A percentile compares a stretch with the other conserved stretches of the same genome.
Conservation (phyloP, 495 filamentous ascomycete species). For the Xylaria nigripes region DNA sequence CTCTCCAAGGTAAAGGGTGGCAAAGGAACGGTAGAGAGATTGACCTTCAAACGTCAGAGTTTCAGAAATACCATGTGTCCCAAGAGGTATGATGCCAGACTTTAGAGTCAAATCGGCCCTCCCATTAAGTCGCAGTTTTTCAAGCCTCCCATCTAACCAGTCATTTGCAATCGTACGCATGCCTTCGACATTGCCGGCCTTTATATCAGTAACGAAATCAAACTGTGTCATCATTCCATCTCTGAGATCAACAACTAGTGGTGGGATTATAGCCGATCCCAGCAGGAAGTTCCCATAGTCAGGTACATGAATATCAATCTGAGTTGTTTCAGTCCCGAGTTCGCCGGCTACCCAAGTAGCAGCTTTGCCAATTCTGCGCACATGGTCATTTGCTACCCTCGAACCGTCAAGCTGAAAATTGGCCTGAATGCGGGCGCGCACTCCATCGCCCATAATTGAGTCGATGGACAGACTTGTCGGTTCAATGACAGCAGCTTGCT, state of each 20-base stretch:
- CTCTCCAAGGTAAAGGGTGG: constrained; percentile 42
- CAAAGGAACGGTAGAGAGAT: constrained; percentile 51
- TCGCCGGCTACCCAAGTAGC: constrained; percentile 75
- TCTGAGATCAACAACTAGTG: constrained; percentile 61
- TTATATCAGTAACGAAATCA: constrained; percentile 68
- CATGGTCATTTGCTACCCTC: constrained; percentile 57
- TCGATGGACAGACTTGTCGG: constrained; percentile 76
- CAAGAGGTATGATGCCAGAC: constrained; percentile 68
- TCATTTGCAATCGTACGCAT: constrained; percentile 77
- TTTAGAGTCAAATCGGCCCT: constrained; percentile 61
- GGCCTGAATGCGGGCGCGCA: constrained; percentile 69
- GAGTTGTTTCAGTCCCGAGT: constrained; percentile 59
- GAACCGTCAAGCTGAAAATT: constrained; percentile 70
- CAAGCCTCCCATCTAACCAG: constrained; percentile 73
- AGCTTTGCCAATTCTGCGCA: constrained; percentile 65
- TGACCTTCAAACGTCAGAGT: constrained; percentile 73
- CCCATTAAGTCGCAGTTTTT: constrained; percentile 57
- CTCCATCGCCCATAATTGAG: constrained; percentile 66
- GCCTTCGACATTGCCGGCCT: constrained; percentile 66
- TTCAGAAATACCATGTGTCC: constrained; percentile 62
- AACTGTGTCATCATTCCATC: constrained; percentile 68
- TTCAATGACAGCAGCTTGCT: constrained; percentile 71
- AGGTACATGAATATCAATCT: constrained; percentile 71
- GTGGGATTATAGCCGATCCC: constrained; percentile 66
- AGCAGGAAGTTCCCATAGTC: constrained; percentile 72